Evolutionary conservation across 2,329 filamentous ascomycete genomes (phyloP).

Genomic region (Claviceps pazoutovae): DNA sequence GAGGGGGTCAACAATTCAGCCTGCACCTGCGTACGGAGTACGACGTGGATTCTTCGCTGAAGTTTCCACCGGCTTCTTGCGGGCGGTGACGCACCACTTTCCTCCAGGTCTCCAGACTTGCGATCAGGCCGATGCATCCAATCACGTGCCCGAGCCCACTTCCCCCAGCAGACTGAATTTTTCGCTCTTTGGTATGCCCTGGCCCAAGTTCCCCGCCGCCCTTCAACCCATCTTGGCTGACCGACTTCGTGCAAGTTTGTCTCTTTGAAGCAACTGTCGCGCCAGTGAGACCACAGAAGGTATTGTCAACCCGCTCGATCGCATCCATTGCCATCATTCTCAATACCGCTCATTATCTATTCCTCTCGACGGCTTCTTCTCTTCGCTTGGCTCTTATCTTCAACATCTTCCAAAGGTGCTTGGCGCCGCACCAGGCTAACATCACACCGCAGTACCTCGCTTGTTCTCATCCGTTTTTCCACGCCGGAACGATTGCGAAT

Average conservation of each 20-base stretch:
- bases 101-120: no score
- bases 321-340: conserved; percentile 12
- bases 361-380: not conserved
- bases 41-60: no score
- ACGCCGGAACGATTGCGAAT: conserved; percentile 11
- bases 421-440: conserved; percentile 17
- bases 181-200: conserved; percentile 25
- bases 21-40: no score
- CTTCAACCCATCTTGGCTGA: conserved; percentile 25
- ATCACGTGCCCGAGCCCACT: conserved; percentile 23
- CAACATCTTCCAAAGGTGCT: not conserved
- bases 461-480: conserved; percentile 30
- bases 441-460: conserved; percentile 25
- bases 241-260: conserved; percentile 20
- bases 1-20: no score
- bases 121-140: conserved; percentile 6
- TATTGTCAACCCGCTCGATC: conserved; percentile 8
- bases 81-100: no score
- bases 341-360: not conserved
- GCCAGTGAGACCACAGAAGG: conserved; percentile 13
- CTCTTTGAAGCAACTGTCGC: conserved; percentile 20
- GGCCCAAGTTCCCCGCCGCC: conserved; percentile 26
- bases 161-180: conserved; percentile 26
- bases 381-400: not conserved
- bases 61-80: no score